Evolutionary conservation across 2,329 filamentous ascomycete species (phyloP), one percentile per base, ranked within the genome.

Genomic region (Colletotrichum agaves): DNA sequence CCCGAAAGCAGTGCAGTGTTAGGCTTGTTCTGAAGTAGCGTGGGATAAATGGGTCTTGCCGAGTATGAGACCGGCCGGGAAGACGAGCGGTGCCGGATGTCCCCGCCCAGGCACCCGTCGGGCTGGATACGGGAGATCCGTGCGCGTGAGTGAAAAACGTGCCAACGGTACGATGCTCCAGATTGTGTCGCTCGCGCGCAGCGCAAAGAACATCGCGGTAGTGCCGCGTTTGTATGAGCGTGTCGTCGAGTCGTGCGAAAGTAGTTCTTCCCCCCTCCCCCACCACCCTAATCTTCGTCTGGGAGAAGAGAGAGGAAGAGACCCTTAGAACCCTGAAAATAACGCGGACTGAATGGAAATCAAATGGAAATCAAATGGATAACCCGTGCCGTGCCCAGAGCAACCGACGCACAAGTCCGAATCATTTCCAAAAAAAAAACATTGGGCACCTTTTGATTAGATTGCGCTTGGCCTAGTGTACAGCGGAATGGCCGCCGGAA

Each of bases 41-140:
- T 58, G 44, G 50, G 12, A 63, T 43, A 17, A 44, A n/a, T 52
- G 44, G 60, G 61, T 35, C 53, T 60, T 67, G 47, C 49, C 33
- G n/a, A 55, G 35, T 7, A 35, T 55, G 53, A 58, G 60, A 59
- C 46, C 53, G 55, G 61, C 47, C 47, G 53, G 49, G 13, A 11
- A 37, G 44, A 63, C 39, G 55, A 55, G 41, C 65, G 65, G 60
- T 68, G 23, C 65, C 53, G 65, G 53, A 27, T 23, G 61, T 41
- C 53, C 46, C 65, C 65, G 61, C 53, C 47, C 60, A 49, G 39
- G 33, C 47, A 63, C 53, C 61, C 46, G 61, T 59, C 53, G 47
- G 47, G 41, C 53, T 56, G 47, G 53, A 49, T 47, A 43, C 55
- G 55, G 61, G 55, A 49, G 65, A 47, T 59, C 61, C 65, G 61